Base-by-base conservation (phyloP, 768 basidiomycete genomes). In the Harrya chromipes region DNA sequence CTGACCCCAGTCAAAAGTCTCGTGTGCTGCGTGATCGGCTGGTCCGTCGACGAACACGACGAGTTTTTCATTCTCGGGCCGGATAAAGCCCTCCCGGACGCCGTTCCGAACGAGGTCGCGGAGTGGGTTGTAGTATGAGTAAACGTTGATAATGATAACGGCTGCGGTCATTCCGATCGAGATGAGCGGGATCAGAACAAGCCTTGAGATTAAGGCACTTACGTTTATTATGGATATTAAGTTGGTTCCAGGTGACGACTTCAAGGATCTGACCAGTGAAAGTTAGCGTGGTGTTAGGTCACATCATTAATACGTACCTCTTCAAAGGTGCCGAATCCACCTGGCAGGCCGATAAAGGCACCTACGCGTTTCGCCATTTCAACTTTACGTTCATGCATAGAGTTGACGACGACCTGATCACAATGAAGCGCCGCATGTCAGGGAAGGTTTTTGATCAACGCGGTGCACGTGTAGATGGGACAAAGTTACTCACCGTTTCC, bases 261-360 rank as follows among this genome's bases (percentile, higher is more conserved):
- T 98, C 95, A 24, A 97, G 68, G n/a, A 91, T 70, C 87, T 91
- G 55, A 5, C 8, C 41, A 52, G 40, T 48, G 8, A 11, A 24
- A 43, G 50, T 60, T 34, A 56, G 35, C 7, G 33, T 19, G 49
- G 46, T 26, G 40, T 29, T 17, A n/a, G 11, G n/a, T 9, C 12
- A 40, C 8, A 17, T 13, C 21, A 10, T 29, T 31, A 2, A 16
- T n/a, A 13, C 48, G 6, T 50, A 68, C 89, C 79, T 97, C 95
- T 70, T 99, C 97, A 55, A 92, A 90, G 0, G 94, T 97, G 10
- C 95, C 95, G 62, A 83, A 97, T 0, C 95, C 95, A 17, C 95
- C 95, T 1, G 95, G 94, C 17, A 99, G 72, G 11, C 84, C 90
- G 40, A 97, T 72, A 59, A 99, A 99, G 0, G 84, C 94, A 16